Base-by-base conservation (phyloP, 768 basidiomycete genomes). In the Agaricus sinodeliciosus region DNA sequence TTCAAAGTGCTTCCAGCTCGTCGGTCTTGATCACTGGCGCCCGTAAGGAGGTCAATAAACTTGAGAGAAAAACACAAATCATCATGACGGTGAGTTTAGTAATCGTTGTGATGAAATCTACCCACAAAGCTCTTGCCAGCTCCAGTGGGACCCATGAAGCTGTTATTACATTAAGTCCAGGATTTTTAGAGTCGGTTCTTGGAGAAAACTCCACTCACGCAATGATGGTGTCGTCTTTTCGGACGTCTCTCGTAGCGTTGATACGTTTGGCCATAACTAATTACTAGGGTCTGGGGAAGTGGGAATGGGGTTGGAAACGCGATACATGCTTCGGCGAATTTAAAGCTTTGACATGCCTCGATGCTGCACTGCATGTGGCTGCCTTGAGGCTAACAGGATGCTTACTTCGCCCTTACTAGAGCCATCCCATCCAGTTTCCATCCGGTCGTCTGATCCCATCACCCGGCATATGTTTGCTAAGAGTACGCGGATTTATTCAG, bases 51-150 rank as follows among this genome's bases (percentile, higher is more conserved):
- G 44, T 64, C 63, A 48, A 65, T 64, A 37, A 67, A 59, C 66
- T 67, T 47, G 8, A 18, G 19, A 28, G 37, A 2, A 11, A 31
- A 31, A 31, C 3, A 31, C 11, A 31, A 31, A 31, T 31, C 8
- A 31, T 31, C 8, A 31, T 22, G 22, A 31, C 11, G 31, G 34
- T 37, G 11, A 22, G 46, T 28, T 37, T 13, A 40, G 11, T 15
- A 25, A 13, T 15, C 27, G n/a, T 13, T 18, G 26, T 27, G 7
- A 18, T 48, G 27, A 11, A 8, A 31, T n/a, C 12, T 18, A 37
- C 60, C 16, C 56, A 68, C 67, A 39, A 59, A 61, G 43, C 65
- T 67, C 54, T 67, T 67, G 22, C 67, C 67, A 16, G 62, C 55
- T 22, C 65, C 64, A 12, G 63, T 64, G 2, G 63, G 61, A 8